These are phyloP conservation scores for Microdochium paspali DNA, from an alignment of 2,329 filamentous ascomycete genomes.

Conservation along the genomic window DNA sequence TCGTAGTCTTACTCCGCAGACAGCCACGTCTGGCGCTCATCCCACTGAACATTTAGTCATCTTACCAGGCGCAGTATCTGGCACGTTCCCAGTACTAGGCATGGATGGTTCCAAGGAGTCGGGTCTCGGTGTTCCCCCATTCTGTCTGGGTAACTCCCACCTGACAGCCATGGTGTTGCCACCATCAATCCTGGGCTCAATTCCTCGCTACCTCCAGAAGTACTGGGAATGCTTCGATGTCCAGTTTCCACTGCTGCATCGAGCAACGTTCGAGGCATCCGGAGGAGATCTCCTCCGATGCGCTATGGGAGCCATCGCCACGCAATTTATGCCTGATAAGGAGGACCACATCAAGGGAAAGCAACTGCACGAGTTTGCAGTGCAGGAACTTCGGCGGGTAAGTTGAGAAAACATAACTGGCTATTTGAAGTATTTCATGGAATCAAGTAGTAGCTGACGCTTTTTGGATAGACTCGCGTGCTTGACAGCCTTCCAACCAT, in stretches of 20 bases:
- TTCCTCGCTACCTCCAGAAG: conserved; percentile 39
- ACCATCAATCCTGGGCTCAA: conserved; percentile 26
- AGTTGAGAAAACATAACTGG: too few relatives aligned
- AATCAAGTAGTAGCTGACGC: background rate
- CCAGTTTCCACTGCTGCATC: conserved; percentile 41
- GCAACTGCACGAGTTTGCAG: conserved; percentile 40
- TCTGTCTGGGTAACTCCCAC: background rate
- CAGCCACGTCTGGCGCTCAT: conserved; percentile 31
- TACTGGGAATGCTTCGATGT: conserved; percentile 44
- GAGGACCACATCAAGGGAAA: conserved; percentile 41
- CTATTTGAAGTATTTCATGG: too few relatives aligned
- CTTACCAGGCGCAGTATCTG: conserved; percentile 28
- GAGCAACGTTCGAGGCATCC: conserved; percentile 29
- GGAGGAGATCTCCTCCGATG: conserved; percentile 36
- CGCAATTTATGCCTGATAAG: conserved; percentile 36
- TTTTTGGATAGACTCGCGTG: background rate
- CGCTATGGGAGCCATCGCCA: conserved; percentile 48
- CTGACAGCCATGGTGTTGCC: conserved; percentile 11
- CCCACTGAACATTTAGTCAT: conserved; percentile 39
- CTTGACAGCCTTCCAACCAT: background rate
- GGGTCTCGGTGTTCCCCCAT: conserved; percentile 17
- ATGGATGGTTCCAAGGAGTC: background rate
- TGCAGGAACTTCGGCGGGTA: conserved; percentile 39
- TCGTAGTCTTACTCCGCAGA: conserved; percentile 39
- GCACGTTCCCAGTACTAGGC: background rate